Evolutionary conservation across 257 asterid species (phyloP).

Genomic region (Solanum ossicruentum): DNA sequence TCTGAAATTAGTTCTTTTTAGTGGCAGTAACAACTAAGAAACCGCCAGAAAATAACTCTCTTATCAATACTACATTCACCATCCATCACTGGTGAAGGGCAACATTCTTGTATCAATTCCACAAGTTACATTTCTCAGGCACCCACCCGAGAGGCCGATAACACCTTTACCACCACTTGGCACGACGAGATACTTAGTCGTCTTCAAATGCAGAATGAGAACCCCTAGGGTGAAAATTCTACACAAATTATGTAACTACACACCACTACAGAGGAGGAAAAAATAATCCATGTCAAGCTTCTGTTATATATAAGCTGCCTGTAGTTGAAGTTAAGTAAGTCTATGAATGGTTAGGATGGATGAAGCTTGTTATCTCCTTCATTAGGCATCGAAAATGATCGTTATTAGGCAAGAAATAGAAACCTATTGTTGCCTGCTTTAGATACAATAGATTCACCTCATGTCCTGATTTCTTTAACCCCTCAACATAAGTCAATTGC

Average conservation of each 20-base stretch:
- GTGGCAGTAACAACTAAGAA: neutral
- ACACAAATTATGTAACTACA: constrained; percentile 1
- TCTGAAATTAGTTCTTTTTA: neutral
- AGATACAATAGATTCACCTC: constrained; percentile 48
- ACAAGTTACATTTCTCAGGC: neutral
- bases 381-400: constrained; percentile 53
- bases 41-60: neutral
- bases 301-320: constrained; percentile 2
- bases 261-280: neutral
- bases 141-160: neutral
- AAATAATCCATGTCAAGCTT: constrained; percentile 3
- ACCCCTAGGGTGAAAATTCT: neutral
- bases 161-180: neutral
- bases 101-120: neutral
- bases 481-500: constrained; percentile 64
- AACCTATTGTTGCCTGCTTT: constrained; percentile 70
- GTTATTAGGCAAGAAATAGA: constrained; percentile 80
- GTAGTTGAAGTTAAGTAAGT: neutral
- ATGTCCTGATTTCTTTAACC: constrained; percentile 33
- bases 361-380: constrained; percentile 36
- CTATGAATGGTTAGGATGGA: constrained; percentile 11
- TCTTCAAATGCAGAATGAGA: neutral
- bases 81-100: neutral
- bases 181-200: neutral
- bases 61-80: neutral